Percentiles rank a stretch among this genome's conserved stretches.
These are phyloP conservation scores for Letharia columbiana DNA, from an alignment of 495 filamentous ascomycete genomes.

Conservation along the genomic window DNA sequence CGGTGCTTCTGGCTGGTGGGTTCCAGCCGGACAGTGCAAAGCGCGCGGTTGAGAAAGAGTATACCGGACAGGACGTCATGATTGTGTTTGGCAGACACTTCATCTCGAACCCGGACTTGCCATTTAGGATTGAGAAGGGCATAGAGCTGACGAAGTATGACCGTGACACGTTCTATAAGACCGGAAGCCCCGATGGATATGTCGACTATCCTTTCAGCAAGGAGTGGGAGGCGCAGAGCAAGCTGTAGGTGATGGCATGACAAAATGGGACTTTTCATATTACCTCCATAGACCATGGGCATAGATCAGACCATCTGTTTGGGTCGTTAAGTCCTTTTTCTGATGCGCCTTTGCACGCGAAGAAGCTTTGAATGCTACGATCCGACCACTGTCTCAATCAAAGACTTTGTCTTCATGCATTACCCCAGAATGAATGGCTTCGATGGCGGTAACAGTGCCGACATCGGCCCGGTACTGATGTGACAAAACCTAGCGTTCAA, in stretches of 20 bases:
- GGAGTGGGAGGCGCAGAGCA: slow-evolving; percentile 31
- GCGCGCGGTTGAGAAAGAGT: slow-evolving; percentile 45
- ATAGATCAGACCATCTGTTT: not conserved
- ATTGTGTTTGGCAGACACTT: slow-evolving; percentile 38
- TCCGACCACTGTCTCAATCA: not conserved
- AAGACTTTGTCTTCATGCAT: not conserved
- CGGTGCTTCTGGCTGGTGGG: slow-evolving; percentile 55
- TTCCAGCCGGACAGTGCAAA: slow-evolving; percentile 42
- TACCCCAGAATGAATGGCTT: not conserved
- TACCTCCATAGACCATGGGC: not conserved
- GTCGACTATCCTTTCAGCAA: slow-evolving; percentile 55
- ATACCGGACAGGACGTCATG: slow-evolving; percentile 43
- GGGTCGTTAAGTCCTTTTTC: not conserved
- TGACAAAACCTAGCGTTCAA: not conserved
- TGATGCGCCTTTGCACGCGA: not conserved
- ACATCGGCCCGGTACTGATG: not conserved
- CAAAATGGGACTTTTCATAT: not conserved
- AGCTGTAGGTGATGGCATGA: not conserved
- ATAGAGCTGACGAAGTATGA: slow-evolving; percentile 50
- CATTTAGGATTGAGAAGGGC: slow-evolving; percentile 50
- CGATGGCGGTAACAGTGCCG: not conserved
- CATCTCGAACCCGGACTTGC: slow-evolving; percentile 64
- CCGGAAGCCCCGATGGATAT: slow-evolving; percentile 47
- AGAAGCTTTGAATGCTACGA: not conserved
- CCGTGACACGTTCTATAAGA: slow-evolving; percentile 50